These are phyloP conservation scores for Rhodotorula sp. DNA, from an alignment of 1,284 basidiomycete species.

Conservation along the genomic window DNA sequence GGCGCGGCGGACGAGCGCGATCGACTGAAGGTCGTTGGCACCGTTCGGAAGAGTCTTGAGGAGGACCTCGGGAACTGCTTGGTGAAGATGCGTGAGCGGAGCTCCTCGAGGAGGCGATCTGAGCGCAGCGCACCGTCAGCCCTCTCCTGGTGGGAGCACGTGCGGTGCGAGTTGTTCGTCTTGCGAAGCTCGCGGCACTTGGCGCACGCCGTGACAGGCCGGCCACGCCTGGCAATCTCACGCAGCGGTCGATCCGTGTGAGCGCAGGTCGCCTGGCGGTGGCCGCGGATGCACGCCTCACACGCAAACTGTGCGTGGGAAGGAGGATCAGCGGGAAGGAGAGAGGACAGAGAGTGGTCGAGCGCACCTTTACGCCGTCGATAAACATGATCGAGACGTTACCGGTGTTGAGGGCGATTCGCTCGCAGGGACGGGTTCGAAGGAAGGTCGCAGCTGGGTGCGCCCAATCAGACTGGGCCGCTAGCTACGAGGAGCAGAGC, in stretches of 20 bases:
- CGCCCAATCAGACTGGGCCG: too few relatives aligned
- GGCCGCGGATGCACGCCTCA: constrained; percentile 28
- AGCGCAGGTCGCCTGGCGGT: constrained; percentile 23
- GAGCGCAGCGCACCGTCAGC: neutral
- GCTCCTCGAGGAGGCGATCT: neutral
- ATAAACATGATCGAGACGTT: constrained; percentile 17
- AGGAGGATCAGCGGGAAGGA: too few relatives aligned
- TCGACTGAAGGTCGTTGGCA: constrained; percentile 1
- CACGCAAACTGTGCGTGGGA: constrained; percentile 9
- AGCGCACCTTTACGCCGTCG: constrained; percentile 31
- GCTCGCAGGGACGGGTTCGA: neutral
- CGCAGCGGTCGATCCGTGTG: constrained; percentile 30
- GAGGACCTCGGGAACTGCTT: constrained; percentile 5
- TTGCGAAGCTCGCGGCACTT: constrained; percentile 13
- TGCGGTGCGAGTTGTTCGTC: constrained; percentile 26
- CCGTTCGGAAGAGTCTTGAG: constrained; percentile 21
- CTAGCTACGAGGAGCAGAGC: too few relatives aligned
- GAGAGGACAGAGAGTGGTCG: too few relatives aligned
- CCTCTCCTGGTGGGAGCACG: constrained; percentile 18
- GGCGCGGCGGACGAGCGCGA: constrained; percentile 19
- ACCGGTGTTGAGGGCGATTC: neutral
- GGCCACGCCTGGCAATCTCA: constrained; percentile 21
- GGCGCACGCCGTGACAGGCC: constrained; percentile 22
- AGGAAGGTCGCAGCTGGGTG: neutral
- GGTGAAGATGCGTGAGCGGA: neutral